Evolutionary conservation across 805 yeast genomes (phyloP).

Genomic region (Saturnispora ahearnii): DNA sequence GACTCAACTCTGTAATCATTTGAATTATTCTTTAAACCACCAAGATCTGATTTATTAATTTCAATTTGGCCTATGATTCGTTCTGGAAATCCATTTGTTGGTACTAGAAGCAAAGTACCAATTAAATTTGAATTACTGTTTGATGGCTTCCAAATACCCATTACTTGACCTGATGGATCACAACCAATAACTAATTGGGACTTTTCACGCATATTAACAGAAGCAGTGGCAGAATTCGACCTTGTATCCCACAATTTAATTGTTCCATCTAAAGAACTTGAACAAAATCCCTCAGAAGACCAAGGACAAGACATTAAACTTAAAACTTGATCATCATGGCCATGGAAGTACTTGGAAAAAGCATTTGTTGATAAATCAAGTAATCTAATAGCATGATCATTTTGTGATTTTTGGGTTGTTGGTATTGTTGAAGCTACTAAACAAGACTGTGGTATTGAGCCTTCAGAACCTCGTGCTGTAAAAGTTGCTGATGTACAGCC

Average conservation of each 20-base stretch:
- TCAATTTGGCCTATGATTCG: constrained; percentile 15
- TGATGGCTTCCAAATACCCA: constrained; percentile 48
- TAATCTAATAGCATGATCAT: constrained; percentile 67
- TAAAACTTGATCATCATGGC: constrained; percentile 73
- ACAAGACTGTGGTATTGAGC: constrained; percentile 44
- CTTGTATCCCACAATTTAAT: constrained; percentile 84
- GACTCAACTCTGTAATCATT: constrained; percentile 8
- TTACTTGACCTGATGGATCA: constrained; percentile 79
- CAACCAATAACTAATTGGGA: constrained; percentile 1
- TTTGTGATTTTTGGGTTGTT: constrained; percentile 16
- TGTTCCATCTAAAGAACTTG: constrained; percentile 62
- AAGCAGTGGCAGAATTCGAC: constrained; percentile 55
- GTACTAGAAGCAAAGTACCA: constrained; percentile 14
- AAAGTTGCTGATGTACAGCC: constrained; percentile 85
- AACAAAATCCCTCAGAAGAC: constrained; percentile 32
- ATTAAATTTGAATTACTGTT: constrained; percentile 5
- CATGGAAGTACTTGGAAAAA: constrained; percentile 77
- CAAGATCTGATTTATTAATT: constrained; percentile 31
- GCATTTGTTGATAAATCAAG: constrained; percentile 69
- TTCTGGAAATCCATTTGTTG: constrained; percentile 15
- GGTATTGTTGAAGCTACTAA: constrained; percentile 66
- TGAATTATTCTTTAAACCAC: neutral
- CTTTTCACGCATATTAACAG: constrained; percentile 21
- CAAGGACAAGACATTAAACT: constrained; percentile 56
- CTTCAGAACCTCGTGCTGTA: constrained; percentile 49